Percentiles rank a stretch among this genome's conserved stretches.
Conservation (phyloP, 129 eudicot species). For the Apium graveolens region DNA sequence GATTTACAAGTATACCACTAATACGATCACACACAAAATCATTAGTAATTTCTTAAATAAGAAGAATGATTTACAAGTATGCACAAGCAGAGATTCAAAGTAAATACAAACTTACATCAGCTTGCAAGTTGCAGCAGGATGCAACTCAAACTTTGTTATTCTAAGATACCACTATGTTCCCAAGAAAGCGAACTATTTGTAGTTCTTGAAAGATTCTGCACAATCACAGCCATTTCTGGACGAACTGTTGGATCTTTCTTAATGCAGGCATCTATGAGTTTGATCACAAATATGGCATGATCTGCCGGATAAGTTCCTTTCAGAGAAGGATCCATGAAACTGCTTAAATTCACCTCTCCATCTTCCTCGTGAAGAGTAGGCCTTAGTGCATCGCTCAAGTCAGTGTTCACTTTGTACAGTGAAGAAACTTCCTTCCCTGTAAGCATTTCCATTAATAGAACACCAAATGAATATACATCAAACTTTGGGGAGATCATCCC, state of each 20-base stretch:
- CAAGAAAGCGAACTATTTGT: conserved; percentile 33
- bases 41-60: too few species aligned
- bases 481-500: conserved; percentile 78
- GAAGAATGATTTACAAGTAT: background rate
- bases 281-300: conserved; percentile 32
- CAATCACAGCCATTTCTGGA: conserved; percentile 66
- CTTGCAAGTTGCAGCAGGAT: background rate
- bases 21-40: too few species aligned
- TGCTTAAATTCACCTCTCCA: conserved; percentile 22
- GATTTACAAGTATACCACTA: background rate
- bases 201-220: conserved; percentile 50
- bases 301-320: conserved; percentile 52
- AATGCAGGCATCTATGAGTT: conserved; percentile 48
- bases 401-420: conserved; percentile 35
- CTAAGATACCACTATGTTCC: conserved; percentile 23
- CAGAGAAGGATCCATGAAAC: conserved; percentile 54
- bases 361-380: conserved; percentile 39
- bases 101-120: background rate
- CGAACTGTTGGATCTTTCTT: conserved; percentile 55
- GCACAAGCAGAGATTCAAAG: background rate
- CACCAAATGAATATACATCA: conserved; percentile 87
- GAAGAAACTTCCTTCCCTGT: conserved; percentile 58
- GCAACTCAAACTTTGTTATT: background rate
- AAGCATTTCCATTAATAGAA: conserved; percentile 69
- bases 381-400: conserved; percentile 39